Percentiles rank a stretch among this genome's conserved stretches.
phyloP scores from a whole-genome alignment of 164 flowering plant species.

The Hamamelis virginiana region DNA sequence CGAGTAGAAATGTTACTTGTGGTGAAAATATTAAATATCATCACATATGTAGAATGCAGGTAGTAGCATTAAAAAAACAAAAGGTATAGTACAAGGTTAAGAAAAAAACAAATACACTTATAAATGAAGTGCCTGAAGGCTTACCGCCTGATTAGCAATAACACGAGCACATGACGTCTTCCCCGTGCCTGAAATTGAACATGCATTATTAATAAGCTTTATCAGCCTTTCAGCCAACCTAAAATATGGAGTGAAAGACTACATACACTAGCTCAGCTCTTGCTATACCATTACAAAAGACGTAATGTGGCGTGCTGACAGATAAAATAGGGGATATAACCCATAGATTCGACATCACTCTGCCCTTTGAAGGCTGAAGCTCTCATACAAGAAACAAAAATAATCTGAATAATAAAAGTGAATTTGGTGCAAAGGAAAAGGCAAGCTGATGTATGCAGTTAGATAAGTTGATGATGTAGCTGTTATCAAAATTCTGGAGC shows the following conservation, averaged over 20 bases:
- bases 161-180: conserved; percentile 98
- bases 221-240: background rate
- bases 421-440: background rate
- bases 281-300: too few relatives aligned
- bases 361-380: background rate
- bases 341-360: too few relatives aligned
- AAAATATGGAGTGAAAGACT: background rate
- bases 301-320: too few relatives aligned
- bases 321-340: too few relatives aligned
- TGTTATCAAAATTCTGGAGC: background rate
- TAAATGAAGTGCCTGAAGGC: conserved; percentile 13
- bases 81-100: background rate
- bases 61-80: too few relatives aligned
- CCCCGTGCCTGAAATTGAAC: conserved; percentile 72
- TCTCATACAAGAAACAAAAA: background rate
- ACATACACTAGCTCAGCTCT: background rate
- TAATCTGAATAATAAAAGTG: background rate
- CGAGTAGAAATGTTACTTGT: background rate
- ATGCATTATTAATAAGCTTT: conserved; percentile 7
- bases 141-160: conserved; percentile 90
- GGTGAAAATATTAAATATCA: background rate
- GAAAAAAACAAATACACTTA: background rate
- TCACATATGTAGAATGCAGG: background rate
- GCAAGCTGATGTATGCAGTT: background rate
- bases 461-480: background rate